Percentiles rank a stretch among this genome's conserved stretches.
These are phyloP conservation scores for Nitzschia sp. DNA, from an alignment of 108 stramenopile genomes.

Conservation along the genomic window DNA sequence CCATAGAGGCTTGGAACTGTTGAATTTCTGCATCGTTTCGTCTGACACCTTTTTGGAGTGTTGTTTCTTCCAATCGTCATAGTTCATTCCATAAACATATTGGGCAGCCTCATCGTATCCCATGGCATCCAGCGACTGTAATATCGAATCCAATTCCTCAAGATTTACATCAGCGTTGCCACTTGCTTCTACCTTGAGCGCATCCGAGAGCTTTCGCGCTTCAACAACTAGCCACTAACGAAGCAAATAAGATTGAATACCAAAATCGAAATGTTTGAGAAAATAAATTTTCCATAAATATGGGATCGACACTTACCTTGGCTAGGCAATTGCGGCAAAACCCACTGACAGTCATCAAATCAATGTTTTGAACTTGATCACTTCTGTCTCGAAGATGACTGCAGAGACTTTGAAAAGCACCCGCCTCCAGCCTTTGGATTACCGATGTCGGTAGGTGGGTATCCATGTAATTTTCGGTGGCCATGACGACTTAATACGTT, in stretches of 20 bases:
- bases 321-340: conserved; percentile 94
- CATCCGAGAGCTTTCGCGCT: conserved; percentile 69
- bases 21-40: conserved; percentile 76
- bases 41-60: conserved; percentile 76
- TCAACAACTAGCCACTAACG: conserved; percentile 80
- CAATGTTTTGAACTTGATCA: conserved; percentile 86
- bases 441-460: conserved; percentile 32
- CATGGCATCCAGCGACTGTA: conserved; percentile 63
- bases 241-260: not conserved
- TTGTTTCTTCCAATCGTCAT: conserved; percentile 81
- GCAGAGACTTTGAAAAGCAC: conserved; percentile 76
- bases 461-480: conserved; percentile 24
- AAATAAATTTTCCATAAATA: not conserved
- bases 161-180: not conserved
- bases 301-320: conserved; percentile 74
- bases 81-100: conserved; percentile 81
- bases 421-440: conserved; percentile 63
- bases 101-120: conserved; percentile 89
- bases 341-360: conserved; percentile 88
- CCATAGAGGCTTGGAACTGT: conserved; percentile 72
- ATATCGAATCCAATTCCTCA: conserved; percentile 9
- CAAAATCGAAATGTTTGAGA: not conserved
- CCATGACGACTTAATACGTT: conserved; percentile 1
- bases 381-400: conserved; percentile 72
- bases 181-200: conserved; percentile 4